A percentile compares a stretch with the other conserved stretches of the same genome.
These are phyloP conservation scores for Borovskyia barvae DNA, from an alignment of 208 protist genomes.

Conservation along the genomic window DNA sequence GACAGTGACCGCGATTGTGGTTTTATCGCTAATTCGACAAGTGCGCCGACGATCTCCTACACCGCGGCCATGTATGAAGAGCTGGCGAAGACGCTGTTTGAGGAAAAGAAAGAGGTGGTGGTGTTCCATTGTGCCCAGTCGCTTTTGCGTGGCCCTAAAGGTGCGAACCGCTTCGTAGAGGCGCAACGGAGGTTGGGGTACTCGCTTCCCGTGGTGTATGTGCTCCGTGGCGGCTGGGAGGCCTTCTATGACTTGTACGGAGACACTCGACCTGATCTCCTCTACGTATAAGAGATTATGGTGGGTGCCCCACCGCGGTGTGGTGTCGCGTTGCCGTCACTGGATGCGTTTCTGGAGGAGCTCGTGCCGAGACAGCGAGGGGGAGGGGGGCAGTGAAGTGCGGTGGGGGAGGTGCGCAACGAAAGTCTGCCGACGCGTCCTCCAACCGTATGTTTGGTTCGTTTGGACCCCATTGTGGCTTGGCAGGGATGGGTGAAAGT, in stretches of 20 bases:
- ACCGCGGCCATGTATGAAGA: conserved; percentile 28
- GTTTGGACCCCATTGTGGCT: too few species aligned
- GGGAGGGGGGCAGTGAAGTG: conserved; percentile 1
- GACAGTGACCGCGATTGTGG: conserved; percentile 62
- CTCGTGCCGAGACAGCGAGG: too few species aligned
- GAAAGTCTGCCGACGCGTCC: too few species aligned
- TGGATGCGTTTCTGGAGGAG: too few species aligned
- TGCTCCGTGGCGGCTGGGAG: conserved; percentile 70
- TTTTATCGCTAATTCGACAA: conserved; percentile 52
- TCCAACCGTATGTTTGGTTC: too few species aligned
- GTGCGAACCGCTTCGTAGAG: conserved; percentile 49
- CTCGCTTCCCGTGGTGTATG: conserved; percentile 43
- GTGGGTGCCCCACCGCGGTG: too few species aligned
- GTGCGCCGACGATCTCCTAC: conserved; percentile 40
- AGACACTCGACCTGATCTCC: conserved; percentile 41
- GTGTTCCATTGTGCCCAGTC: conserved; percentile 83
- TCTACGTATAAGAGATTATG: conserved; percentile 33
- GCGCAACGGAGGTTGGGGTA: conserved; percentile 35
- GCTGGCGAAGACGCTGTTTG: conserved; percentile 33
- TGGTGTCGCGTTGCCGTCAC: too few species aligned
- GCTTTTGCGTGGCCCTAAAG: conserved; percentile 66
- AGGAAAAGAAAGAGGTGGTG: conserved; percentile 28
- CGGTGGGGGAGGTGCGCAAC: too few species aligned
- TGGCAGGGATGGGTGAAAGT: too few species aligned
- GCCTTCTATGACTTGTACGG: conserved; percentile 57